phyloP scores from a whole-genome alignment of 2,329 filamentous ascomycete species.

The Graphilbum sp. region DNA sequence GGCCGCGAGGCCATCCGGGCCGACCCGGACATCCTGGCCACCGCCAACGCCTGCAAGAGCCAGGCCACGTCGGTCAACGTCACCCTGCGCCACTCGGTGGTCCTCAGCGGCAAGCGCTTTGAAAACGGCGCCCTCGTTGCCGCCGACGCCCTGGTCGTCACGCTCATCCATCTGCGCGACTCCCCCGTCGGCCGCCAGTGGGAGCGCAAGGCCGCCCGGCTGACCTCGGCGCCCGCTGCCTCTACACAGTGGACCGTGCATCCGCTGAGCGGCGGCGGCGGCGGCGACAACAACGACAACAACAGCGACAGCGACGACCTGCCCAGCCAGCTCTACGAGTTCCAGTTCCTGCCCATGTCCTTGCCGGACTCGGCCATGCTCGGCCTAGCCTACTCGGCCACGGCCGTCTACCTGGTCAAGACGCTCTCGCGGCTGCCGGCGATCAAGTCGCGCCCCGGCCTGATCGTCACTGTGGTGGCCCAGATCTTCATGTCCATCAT shows the following conservation, averaged over 20 bases:
- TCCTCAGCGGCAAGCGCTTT: constrained; percentile 69
- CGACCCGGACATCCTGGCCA: constrained; percentile 48
- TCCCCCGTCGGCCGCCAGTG: constrained; percentile 49
- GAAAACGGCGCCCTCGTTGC: constrained; percentile 49
- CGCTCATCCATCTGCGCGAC: constrained; percentile 51
- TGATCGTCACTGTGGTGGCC: constrained; percentile 52
- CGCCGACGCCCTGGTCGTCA: constrained; percentile 65
- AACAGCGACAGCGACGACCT: constrained; percentile 37
- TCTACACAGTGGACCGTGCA: no score
- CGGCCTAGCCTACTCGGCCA: constrained; percentile 46
- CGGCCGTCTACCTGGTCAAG: constrained; percentile 46
- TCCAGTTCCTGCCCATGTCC: constrained; percentile 62
- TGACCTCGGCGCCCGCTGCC: constrained; percentile 35
- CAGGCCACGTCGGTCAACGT: constrained; percentile 54
- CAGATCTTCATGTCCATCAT: constrained; percentile 59
- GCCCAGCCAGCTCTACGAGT: constrained; percentile 54
- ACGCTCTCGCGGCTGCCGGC: constrained; percentile 55
- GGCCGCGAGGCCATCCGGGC: constrained; percentile 37
- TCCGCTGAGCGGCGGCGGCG: no score
- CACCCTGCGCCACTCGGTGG: constrained; percentile 59
- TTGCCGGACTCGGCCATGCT: constrained; percentile 47
- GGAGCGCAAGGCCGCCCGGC: constrained; percentile 38
- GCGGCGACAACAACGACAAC: no score
- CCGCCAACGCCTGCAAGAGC: constrained; percentile 49
- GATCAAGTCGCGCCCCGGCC: constrained; percentile 58